Evolutionary conservation across 805 yeast species (phyloP).

Genomic region (Starmerella apicola): DNA sequence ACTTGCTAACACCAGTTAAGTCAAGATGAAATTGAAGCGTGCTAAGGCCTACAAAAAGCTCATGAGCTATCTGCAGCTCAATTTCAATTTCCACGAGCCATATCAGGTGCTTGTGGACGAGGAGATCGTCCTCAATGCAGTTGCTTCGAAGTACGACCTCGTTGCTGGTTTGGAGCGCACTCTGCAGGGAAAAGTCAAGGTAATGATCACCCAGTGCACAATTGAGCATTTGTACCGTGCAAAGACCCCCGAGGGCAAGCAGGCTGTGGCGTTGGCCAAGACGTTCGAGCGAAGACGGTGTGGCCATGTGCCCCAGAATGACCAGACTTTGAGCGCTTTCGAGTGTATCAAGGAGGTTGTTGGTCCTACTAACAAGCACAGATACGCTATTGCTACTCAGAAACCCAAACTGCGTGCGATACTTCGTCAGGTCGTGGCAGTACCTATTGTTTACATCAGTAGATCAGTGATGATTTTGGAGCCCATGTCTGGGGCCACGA

Average conservation of each 20-base stretch:
- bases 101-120: constrained; percentile 84
- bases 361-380: constrained; percentile 57
- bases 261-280: constrained; percentile 71
- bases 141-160: constrained; percentile 60
- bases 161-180: constrained; percentile 69
- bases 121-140: constrained; percentile 54
- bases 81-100: constrained; percentile 89
- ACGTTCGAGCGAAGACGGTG: constrained; percentile 84
- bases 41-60: constrained; percentile 90
- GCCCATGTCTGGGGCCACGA: constrained; percentile 68
- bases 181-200: constrained; percentile 72
- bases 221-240: constrained; percentile 71
- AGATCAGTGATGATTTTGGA: constrained; percentile 94
- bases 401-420: constrained; percentile 53
- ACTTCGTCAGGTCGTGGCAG: constrained; percentile 72
- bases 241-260: constrained; percentile 40
- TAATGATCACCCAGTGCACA: constrained; percentile 90
- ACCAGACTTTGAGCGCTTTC: constrained; percentile 36
- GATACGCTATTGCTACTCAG: constrained; percentile 83
- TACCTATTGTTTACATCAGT: constrained; percentile 76
- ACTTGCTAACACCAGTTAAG: too few relatives aligned
- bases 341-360: constrained; percentile 47
- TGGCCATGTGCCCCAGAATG: constrained; percentile 40
- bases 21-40: constrained; percentile 82
- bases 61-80: constrained; percentile 68